These are phyloP conservation scores for Margaritispora aquatica DNA, from an alignment of 495 filamentous ascomycete species.

Conservation along the genomic window DNA sequence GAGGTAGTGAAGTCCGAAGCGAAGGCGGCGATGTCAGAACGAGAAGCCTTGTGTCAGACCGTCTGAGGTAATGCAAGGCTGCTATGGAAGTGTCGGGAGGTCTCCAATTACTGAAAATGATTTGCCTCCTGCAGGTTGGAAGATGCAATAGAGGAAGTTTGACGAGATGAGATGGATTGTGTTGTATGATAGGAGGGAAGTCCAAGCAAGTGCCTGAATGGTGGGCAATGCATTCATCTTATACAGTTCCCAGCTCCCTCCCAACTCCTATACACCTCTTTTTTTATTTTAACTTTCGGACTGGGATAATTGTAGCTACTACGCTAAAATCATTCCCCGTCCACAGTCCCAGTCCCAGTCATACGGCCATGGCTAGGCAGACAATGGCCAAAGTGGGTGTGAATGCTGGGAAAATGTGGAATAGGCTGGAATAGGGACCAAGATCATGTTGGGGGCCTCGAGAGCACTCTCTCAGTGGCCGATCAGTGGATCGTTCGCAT, in stretches of 20 bases:
- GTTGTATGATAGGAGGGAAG: neutral
- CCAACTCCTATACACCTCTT: too few species aligned
- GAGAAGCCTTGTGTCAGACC: neutral
- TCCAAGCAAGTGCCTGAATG: neutral
- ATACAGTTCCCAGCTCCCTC: neutral
- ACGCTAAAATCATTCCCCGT: too few species aligned
- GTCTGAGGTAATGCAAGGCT: slow-evolving; percentile 2
- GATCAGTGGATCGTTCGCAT: too few species aligned
- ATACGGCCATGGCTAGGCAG: slow-evolving; percentile 5
- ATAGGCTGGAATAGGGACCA: neutral
- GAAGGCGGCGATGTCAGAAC: neutral
- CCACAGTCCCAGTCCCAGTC: slow-evolving; percentile 5
- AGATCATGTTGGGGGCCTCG: neutral
- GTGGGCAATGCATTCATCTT: neutral
- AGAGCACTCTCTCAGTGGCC: neutral
- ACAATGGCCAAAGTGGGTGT: neutral
- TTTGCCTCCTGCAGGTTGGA: neutral
- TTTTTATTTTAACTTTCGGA: too few species aligned
- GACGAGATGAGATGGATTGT: neutral
- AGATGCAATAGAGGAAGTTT: neutral
- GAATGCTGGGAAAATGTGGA: neutral
- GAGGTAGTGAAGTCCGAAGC: neutral
- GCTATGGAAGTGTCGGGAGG: too few species aligned
- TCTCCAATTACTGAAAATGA: neutral
- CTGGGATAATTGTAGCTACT: neutral